Percentiles rank a stretch among this genome's conserved stretches.
Conservation (phyloP, 345 rosid genomes). For the Gossypioides kirkii region DNA sequence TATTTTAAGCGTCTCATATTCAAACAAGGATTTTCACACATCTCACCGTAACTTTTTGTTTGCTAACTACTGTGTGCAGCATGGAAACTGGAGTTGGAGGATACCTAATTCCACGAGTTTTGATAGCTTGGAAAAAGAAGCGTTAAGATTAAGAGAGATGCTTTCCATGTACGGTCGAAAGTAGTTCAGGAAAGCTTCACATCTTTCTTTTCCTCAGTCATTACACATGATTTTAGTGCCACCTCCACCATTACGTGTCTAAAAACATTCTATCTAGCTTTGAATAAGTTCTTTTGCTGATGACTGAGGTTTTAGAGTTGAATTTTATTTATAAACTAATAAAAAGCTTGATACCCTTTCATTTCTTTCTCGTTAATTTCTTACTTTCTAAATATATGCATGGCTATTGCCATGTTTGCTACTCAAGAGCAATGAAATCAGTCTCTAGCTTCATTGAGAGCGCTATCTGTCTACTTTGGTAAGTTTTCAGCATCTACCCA, state of each 20-base stretch:
- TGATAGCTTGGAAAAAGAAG: constrained; percentile 53
- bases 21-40: neutral
- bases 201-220: neutral
- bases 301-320: neutral
- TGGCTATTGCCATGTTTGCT: neutral
- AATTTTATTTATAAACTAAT: neutral
- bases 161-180: constrained; percentile 61
- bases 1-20: neutral
- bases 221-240: neutral
- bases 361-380: neutral
- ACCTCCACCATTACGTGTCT: neutral
- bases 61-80: constrained; percentile 28
- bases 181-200: constrained; percentile 19
- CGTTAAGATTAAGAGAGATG: constrained; percentile 43
- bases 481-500: neutral
- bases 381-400: neutral
- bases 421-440: neutral
- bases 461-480: neutral
- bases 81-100: constrained; percentile 95
- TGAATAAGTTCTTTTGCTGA: neutral
- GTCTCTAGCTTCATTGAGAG: neutral
- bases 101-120: constrained; percentile 60
- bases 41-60: neutral
- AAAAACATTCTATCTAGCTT: neutral
- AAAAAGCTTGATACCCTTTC: neutral